Base-by-base conservation (phyloP, 768 basidiomycete genomes). In the Pulveroboletus sp. region DNA sequence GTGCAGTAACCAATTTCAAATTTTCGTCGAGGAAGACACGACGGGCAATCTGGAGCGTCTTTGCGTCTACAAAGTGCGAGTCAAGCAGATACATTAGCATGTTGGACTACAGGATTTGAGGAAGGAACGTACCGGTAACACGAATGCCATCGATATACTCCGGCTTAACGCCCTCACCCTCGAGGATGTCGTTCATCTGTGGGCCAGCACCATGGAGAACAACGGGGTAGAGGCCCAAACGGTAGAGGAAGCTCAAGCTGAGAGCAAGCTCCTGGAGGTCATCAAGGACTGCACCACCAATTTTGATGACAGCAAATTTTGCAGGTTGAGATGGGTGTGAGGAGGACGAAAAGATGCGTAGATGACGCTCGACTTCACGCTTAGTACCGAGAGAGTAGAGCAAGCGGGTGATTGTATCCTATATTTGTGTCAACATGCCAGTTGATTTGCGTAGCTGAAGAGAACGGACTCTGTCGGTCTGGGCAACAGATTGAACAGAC, bases 71-170 rank as follows among this genome's bases (percentile, higher is more conserved):
- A 31, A 17, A 7, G 18, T 7, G 21, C 27, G 33, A 9, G n/a
- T 1, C 7, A 41, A 37, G 30, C 13, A 13, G 15, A 26, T 26
- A 46, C 1, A 27, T 39, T 14, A 15, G 2, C 2, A 11, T 13
- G 18, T 28, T n/a, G n/a, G 4, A 35, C 27, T 8, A 5, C 6
- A 15, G n/a, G 1, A 27, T 7, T 15, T 1, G 24, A 43, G 21
- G 43, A 45, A 56, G 44, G 39, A 24, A 69, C 83, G 46, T 47
- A 90, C 91, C 88, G 40, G 96, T 99, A 55, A 99, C 92, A 39
- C 96, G 83, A 60, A 99, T 98, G 32, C 96, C 95, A 63, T 97
- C 94, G 56, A 89, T 93, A 71, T 97, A 98, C 70, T 97, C 93
- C 1, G 96, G 94, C 21, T 93, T 80, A 45, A 98, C 83, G 30